Conservation (phyloP, 768 basidiomycete species). For the Termitomyces sp. region DNA sequence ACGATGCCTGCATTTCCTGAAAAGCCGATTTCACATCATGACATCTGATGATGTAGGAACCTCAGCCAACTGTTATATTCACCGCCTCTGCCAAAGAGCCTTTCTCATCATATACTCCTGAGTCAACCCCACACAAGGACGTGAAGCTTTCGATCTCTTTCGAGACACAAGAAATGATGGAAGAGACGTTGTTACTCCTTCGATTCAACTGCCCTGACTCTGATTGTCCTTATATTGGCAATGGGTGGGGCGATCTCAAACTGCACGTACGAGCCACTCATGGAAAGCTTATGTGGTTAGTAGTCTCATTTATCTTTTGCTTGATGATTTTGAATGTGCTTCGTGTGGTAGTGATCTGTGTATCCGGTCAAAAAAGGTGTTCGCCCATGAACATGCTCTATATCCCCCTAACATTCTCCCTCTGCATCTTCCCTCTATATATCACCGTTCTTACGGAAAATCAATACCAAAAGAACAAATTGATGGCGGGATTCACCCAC, state of each 20-base stretch:
- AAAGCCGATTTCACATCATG: no score
- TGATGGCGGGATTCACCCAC: slow-evolving; percentile 69
- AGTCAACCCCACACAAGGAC: slow-evolving; percentile 60
- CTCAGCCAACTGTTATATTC: slow-evolving; percentile 71
- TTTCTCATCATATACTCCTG: slow-evolving; percentile 54
- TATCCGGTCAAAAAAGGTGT: slow-evolving; percentile 86
- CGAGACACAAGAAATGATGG: slow-evolving; percentile 92
- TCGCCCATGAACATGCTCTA: slow-evolving; percentile 88
- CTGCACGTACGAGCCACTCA: slow-evolving; percentile 77
- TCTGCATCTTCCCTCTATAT: slow-evolving; percentile 73
- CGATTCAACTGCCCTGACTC: slow-evolving; percentile 91
- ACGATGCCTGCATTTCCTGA: slow-evolving; percentile 19
- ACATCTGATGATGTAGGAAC: slow-evolving; percentile 39
- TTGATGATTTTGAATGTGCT: background rate
- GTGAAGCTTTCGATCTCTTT: slow-evolving; percentile 74
- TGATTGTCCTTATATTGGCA: slow-evolving; percentile 77
- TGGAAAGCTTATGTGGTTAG: slow-evolving; percentile 76
- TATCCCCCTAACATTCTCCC: slow-evolving; percentile 61
- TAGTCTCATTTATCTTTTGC: slow-evolving; percentile 17
- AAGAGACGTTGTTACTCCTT: slow-evolving; percentile 84
- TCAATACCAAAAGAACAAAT: slow-evolving; percentile 43
- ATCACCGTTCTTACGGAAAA: slow-evolving; percentile 32
- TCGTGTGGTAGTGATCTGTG: slow-evolving; percentile 68
- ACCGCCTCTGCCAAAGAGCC: slow-evolving; percentile 56
- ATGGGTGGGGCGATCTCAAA: slow-evolving; percentile 88